These are phyloP conservation scores for Nicotiana rustica DNA, from an alignment of 305 asterid genomes.

Conservation along the genomic window DNA sequence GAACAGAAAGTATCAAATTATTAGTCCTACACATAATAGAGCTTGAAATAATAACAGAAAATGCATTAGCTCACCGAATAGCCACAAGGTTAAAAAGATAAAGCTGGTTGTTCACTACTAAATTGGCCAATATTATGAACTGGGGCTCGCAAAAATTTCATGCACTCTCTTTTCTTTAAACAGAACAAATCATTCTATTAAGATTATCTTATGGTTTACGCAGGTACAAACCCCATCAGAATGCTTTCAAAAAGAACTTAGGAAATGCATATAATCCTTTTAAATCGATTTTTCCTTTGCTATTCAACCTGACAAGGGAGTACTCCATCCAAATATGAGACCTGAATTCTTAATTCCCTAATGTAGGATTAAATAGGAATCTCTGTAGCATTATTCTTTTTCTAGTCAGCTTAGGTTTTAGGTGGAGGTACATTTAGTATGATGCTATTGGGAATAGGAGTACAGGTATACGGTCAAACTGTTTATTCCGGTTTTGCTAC, in stretches of 20 bases:
- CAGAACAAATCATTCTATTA: background rate
- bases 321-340: background rate
- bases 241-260: slow-evolving; percentile 13
- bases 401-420: background rate
- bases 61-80: slow-evolving; percentile 23
- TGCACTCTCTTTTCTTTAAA: slow-evolving; percentile 15
- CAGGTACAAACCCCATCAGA: slow-evolving; percentile 21
- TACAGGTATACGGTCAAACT: background rate
- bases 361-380: slow-evolving; percentile 7
- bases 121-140: slow-evolving; percentile 30
- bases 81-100: slow-evolving; percentile 4
- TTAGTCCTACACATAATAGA: background rate
- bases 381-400: slow-evolving; percentile 17
- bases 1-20: slow-evolving; percentile 33
- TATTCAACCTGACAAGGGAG: background rate
- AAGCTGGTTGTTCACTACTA: background rate
- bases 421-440: slow-evolving; percentile 26
- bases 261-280: slow-evolving; percentile 20
- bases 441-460: background rate
- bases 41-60: slow-evolving; percentile 25
- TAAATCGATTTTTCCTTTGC: slow-evolving; percentile 6
- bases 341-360: background rate
- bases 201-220: slow-evolving; percentile 13
- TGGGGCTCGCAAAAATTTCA: background rate
- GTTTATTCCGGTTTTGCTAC: slow-evolving; percentile 14